These are phyloP conservation scores for Claviceps digitariae DNA, from an alignment of 2,329 filamentous ascomycete genomes.

Conservation along the genomic window DNA sequence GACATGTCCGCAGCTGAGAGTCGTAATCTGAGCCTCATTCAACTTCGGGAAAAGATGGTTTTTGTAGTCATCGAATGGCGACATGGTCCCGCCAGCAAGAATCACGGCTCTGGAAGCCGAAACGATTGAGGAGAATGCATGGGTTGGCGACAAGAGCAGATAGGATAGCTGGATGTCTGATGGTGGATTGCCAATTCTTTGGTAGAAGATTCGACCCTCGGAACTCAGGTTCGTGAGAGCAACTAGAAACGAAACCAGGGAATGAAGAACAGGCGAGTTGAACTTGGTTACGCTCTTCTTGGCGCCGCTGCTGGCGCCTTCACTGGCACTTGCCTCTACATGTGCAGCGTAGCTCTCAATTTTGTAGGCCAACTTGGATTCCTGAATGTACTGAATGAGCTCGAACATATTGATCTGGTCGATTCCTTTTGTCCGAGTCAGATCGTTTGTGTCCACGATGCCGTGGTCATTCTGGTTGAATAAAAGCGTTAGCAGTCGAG, in stretches of 20 bases:
- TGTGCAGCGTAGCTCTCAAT: slow-evolving; percentile 76
- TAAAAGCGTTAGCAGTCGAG: neutral
- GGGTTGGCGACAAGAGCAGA: slow-evolving; percentile 77
- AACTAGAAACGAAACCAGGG: slow-evolving; percentile 50
- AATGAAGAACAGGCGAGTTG: slow-evolving; percentile 39
- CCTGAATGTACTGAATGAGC: slow-evolving; percentile 72
- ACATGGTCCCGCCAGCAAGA: slow-evolving; percentile 93
- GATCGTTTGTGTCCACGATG: slow-evolving; percentile 52
- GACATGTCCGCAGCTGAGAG: slow-evolving; percentile 87
- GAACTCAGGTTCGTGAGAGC: slow-evolving; percentile 76
- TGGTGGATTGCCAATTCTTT: slow-evolving; percentile 25
- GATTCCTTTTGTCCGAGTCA: slow-evolving; percentile 73
- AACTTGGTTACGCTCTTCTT: slow-evolving; percentile 11
- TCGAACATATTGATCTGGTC: slow-evolving; percentile 95
- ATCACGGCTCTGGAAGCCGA: slow-evolving; percentile 76
- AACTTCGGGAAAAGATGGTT: slow-evolving; percentile 75
- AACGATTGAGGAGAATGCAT: slow-evolving; percentile 81
- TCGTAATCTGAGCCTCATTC: slow-evolving; percentile 48
- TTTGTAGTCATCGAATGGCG: slow-evolving; percentile 83
- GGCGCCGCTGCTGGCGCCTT: slow-evolving; percentile 19
- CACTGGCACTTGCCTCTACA: slow-evolving; percentile 29
- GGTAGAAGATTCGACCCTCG: slow-evolving; percentile 53
- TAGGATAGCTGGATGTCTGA: slow-evolving; percentile 58
- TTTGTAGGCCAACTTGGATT: slow-evolving; percentile 87
- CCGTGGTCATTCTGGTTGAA: slow-evolving; percentile 38